Evolutionary conservation across 495 filamentous ascomycete species (phyloP).

Genomic region (Neurospora africana): DNA sequence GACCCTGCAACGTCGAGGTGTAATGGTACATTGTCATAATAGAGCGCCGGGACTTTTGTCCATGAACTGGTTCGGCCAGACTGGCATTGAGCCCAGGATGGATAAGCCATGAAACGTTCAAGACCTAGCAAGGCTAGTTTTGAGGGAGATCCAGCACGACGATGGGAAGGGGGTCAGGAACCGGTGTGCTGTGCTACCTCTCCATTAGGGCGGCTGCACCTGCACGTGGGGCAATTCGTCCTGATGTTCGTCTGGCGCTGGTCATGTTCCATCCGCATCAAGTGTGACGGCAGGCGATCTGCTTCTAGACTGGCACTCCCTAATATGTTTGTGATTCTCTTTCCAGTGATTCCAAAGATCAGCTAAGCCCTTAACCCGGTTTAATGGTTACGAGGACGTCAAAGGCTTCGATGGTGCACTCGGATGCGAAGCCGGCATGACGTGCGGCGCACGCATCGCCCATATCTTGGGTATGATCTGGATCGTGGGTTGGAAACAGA

Average conservation of each 20-base stretch:
- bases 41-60: neutral
- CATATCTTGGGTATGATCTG: neutral
- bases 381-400: neutral
- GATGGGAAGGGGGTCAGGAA: neutral
- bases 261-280: neutral
- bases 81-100: neutral
- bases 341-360: neutral
- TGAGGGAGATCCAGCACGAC: neutral
- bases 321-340: neutral
- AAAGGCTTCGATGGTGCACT: neutral
- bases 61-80: neutral
- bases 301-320: neutral
- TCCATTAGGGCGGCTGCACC: neutral
- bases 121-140: neutral
- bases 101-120: neutral
- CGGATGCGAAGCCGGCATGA: neutral
- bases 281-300: neutral
- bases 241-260: neutral
- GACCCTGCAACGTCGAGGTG: neutral
- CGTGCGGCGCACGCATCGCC: neutral
- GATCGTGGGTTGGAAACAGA: neutral
- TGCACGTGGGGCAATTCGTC: neutral
- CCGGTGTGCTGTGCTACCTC: neutral
- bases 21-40: neutral
- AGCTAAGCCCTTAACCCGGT: neutral